A percentile compares a stretch with the other conserved stretches of the same genome.
These are phyloP conservation scores for Heritiera fomes DNA, from an alignment of 345 rosid species.

Conservation along the genomic window DNA sequence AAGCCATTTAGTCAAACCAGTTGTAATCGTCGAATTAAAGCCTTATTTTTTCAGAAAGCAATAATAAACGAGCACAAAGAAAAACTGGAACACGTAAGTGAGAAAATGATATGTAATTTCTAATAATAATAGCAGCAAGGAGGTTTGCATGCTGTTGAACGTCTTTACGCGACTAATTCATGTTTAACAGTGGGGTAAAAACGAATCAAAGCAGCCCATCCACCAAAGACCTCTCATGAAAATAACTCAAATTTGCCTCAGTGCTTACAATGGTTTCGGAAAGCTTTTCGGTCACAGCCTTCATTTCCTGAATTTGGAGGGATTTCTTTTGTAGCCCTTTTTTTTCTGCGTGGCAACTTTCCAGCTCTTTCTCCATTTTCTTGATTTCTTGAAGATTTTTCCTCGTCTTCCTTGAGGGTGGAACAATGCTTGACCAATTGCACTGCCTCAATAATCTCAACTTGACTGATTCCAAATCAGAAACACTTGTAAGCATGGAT, in stretches of 20 bases:
- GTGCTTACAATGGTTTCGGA: constrained; percentile 7
- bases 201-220: constrained; percentile 22
- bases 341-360: background rate
- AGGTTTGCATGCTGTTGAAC: background rate
- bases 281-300: background rate
- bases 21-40: too few relatives aligned
- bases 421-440: constrained; percentile 8
- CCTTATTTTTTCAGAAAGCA: too few relatives aligned
- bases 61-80: too few relatives aligned
- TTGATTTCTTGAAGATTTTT: background rate
- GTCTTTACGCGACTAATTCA: background rate
- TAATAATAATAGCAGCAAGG: background rate
- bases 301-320: constrained; percentile 5
- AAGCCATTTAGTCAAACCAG: too few relatives aligned
- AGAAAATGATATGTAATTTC: background rate
- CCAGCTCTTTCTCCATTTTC: constrained; percentile 18
- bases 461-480: constrained; percentile 33
- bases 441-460: constrained; percentile 31
- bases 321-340: background rate
- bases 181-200: background rate
- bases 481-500: constrained; percentile 24
- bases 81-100: too few relatives aligned
- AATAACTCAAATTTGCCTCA: constrained; percentile 4
- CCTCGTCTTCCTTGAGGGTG: background rate
- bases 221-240: constrained; percentile 1